phyloP scores from a whole-genome alignment of 164 flowering plant species.

The Liriodendron chinense region DNA sequence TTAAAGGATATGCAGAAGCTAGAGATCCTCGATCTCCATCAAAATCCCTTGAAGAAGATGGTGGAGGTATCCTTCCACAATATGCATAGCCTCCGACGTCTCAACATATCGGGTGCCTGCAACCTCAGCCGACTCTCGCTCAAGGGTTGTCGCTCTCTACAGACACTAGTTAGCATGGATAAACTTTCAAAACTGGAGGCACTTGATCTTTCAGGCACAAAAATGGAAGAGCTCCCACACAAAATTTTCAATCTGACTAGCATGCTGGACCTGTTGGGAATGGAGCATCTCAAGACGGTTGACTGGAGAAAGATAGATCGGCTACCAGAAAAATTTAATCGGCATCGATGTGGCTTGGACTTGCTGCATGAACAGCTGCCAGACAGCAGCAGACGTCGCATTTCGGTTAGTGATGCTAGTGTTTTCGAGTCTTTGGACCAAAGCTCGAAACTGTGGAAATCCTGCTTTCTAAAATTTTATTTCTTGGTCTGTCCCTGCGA shows the following conservation, averaged over 20 bases:
- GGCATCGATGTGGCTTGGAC: too few relatives aligned
- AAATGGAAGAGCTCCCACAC: neutral
- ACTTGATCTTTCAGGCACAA: neutral
- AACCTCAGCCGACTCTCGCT: neutral
- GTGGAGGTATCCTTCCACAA: neutral
- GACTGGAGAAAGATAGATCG: too few relatives aligned
- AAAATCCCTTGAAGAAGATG: neutral
- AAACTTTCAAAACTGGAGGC: neutral
- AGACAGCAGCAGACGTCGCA: too few relatives aligned
- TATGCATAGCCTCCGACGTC: neutral
- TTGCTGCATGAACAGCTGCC: too few relatives aligned
- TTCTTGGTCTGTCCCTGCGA: too few relatives aligned
- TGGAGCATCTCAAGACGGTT: neutral
- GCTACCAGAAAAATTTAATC: too few relatives aligned
- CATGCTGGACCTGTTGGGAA: neutral
- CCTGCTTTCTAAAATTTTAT: too few relatives aligned
- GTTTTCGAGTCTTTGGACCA: too few relatives aligned
- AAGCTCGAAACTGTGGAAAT: too few relatives aligned
- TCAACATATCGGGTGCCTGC: neutral
- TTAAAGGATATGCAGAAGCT: neutral
- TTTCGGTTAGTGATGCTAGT: too few relatives aligned
- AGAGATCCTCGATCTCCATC: neutral
- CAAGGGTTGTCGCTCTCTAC: neutral
- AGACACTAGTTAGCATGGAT: neutral
- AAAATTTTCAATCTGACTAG: neutral